phyloP scores from a whole-genome alignment of 495 filamentous ascomycete genomes.

The Hyphodiscus hymeniophilus region DNA sequence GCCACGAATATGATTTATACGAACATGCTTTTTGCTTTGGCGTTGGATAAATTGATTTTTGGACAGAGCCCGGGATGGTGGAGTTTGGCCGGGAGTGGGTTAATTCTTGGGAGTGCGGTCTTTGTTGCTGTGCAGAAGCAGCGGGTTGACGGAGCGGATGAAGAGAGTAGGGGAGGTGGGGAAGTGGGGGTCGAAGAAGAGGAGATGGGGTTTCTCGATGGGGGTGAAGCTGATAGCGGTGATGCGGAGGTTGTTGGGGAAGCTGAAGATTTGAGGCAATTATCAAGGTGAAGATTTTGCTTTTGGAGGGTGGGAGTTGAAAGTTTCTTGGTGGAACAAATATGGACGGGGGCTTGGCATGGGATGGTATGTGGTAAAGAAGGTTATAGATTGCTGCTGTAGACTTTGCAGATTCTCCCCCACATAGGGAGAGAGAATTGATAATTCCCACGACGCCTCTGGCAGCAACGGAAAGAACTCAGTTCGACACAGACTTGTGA shows the following conservation, averaged over 20 bases:
- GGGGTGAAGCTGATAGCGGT: not conserved
- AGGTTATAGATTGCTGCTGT: too few species aligned
- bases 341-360: too few species aligned
- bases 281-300: conserved; percentile 19
- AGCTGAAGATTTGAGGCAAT: conserved; percentile 20
- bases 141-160: conserved; percentile 20
- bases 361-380: too few species aligned
- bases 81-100: conserved; percentile 62
- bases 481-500: too few species aligned
- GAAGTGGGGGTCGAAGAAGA: conserved; percentile 27
- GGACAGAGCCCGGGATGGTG: conserved; percentile 56
- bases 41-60: conserved; percentile 74
- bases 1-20: conserved; percentile 89
- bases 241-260: not conserved
- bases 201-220: conserved; percentile 10
- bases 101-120: conserved; percentile 76
- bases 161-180: conserved; percentile 37
- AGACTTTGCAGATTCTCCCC: too few species aligned
- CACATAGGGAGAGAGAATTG: too few species aligned
- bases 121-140: conserved; percentile 60
- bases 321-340: too few species aligned
- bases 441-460: too few species aligned
- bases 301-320: too few species aligned
- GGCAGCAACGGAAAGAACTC: too few species aligned
- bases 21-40: conserved; percentile 85